Conservation (phyloP, 2,329 filamentous ascomycete genomes). For the Colletotrichum brevisporum region DNA sequence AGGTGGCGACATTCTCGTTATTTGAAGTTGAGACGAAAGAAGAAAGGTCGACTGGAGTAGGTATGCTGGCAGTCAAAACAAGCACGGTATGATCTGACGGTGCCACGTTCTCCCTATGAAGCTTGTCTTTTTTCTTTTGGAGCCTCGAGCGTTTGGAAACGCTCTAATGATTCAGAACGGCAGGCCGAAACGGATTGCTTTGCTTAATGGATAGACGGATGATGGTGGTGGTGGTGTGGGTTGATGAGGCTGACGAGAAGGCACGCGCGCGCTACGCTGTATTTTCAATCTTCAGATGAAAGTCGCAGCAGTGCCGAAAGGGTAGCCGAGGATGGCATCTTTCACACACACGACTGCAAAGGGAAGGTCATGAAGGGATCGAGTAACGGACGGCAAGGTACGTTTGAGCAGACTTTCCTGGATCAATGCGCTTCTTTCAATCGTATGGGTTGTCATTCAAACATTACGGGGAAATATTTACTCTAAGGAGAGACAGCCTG, state of each 20-base stretch:
- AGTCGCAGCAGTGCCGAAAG: constrained; percentile 11
- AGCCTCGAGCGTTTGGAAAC: constrained; percentile 7
- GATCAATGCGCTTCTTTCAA: constrained; percentile 7
- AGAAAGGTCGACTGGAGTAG: too few relatives aligned
- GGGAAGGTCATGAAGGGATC: too few relatives aligned
- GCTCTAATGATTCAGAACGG: constrained; percentile 12
- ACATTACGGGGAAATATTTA: constrained; percentile 17
- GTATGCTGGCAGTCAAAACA: too few relatives aligned
- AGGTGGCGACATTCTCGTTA: constrained; percentile 10
- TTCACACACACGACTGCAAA: background rate
- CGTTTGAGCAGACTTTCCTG: background rate
- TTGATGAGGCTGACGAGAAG: background rate
- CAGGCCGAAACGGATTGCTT: constrained; percentile 10
- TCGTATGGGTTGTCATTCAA: constrained; percentile 19
- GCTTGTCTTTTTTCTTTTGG: background rate
- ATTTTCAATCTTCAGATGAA: constrained; percentile 4
- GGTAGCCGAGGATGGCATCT: constrained; percentile 7
- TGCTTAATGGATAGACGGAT: background rate
- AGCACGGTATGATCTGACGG: constrained; percentile 5
- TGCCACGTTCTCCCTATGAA: background rate
- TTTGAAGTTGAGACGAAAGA: constrained; percentile 12
- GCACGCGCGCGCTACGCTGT: background rate
- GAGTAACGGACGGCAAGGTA: background rate
- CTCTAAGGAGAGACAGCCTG: constrained; percentile 29
- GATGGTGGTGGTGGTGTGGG: constrained; percentile 5